These are phyloP conservation scores for Tulasnella sp. DNA, from an alignment of 768 basidiomycete genomes.

Conservation along the genomic window DNA sequence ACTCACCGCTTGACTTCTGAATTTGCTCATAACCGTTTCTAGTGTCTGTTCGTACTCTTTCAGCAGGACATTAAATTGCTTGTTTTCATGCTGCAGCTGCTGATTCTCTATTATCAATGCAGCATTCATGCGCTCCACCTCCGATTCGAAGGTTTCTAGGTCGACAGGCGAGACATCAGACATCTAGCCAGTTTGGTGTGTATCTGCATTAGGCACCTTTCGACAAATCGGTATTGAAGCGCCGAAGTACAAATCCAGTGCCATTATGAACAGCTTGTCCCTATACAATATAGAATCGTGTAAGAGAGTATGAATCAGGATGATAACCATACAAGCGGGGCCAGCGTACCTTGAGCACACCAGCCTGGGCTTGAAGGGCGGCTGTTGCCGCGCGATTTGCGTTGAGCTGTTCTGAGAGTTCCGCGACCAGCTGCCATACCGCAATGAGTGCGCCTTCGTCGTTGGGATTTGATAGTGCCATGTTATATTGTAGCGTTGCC, in stretches of 20 bases:
- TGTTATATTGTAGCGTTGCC: background rate
- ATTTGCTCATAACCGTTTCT: conserved; percentile 95
- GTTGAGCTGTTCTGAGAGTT: conserved; percentile 72
- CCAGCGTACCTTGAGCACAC: conserved; percentile 63
- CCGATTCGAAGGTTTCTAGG: conserved; percentile 75
- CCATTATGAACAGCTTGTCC: conserved; percentile 62
- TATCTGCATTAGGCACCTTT: conserved; percentile 44
- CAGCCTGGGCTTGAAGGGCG: conserved; percentile 57
- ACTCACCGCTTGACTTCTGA: conserved; percentile 73
- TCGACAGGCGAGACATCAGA: background rate
- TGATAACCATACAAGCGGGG: background rate
- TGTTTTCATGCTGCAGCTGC: conserved; percentile 85
- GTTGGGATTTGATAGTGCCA: conserved; percentile 6
- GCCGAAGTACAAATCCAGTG: conserved; percentile 66
- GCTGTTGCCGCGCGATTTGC: conserved; percentile 69
- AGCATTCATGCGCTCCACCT: conserved; percentile 82
- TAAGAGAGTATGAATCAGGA: background rate
- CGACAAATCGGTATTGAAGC: conserved; percentile 81
- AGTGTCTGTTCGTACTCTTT: conserved; percentile 93
- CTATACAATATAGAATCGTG: conserved; percentile 30
- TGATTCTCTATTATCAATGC: conserved; percentile 92
- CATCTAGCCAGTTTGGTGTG: background rate
- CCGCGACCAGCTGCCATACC: conserved; percentile 69
- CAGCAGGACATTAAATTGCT: conserved; percentile 74
- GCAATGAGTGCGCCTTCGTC: conserved; percentile 45